A percentile compares a stretch with the other conserved stretches of the same genome.
Conservation (phyloP, 108 stramenopile genomes). For the Pseudonitzschia pungens region DNA sequence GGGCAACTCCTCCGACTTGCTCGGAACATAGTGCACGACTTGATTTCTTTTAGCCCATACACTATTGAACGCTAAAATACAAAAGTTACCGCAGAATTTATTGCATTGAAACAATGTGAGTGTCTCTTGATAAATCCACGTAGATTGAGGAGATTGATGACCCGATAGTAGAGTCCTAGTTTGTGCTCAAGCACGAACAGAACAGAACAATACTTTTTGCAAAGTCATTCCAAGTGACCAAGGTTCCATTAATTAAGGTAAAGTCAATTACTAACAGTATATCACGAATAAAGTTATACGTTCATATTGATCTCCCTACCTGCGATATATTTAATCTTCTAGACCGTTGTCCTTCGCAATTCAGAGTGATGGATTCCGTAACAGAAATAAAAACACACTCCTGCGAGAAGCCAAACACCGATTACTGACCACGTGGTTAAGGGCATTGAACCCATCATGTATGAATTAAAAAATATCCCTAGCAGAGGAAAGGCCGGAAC, state of each 20-base stretch:
- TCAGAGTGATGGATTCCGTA: conserved; percentile 58
- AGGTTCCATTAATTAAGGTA: too few relatives aligned
- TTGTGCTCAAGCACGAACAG: too few relatives aligned
- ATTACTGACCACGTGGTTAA: conserved; percentile 41
- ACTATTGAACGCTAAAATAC: neutral
- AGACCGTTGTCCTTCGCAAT: conserved; percentile 17
- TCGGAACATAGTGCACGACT: neutral
- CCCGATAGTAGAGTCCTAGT: too few relatives aligned
- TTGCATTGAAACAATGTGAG: too few relatives aligned
- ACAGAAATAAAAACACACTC: conserved; percentile 48
- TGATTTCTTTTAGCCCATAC: neutral
- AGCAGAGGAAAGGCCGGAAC: conserved; percentile 52
- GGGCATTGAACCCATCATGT: conserved; percentile 62
- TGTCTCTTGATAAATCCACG: too few relatives aligned
- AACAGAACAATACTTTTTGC: too few relatives aligned
- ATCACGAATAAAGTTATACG: too few relatives aligned
- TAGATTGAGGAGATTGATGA: too few relatives aligned
- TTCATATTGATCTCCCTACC: too few relatives aligned
- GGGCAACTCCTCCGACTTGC: too few relatives aligned
- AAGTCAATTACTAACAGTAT: too few relatives aligned
- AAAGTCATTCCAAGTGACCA: too few relatives aligned
- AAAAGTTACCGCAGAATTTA: neutral
- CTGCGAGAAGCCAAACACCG: conserved; percentile 36
- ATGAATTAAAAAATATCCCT: conserved; percentile 57
- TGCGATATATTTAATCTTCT: neutral